phyloP scores from a whole-genome alignment of 371 early-diverging fungal species.

The Mycotypha africana region DNA sequence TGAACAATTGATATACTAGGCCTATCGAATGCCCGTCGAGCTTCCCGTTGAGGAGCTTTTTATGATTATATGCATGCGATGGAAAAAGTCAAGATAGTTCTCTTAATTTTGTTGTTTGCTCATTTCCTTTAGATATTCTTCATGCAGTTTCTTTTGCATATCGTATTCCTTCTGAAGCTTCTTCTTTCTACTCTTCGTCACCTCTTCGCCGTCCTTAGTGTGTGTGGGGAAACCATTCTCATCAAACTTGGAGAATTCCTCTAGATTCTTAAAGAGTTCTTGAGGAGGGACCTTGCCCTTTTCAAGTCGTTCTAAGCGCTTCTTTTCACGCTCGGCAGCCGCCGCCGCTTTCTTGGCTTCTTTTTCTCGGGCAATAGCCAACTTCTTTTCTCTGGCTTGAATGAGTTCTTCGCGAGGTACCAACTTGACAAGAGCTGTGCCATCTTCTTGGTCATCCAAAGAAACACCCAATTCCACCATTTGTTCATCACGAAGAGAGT shows the following conservation, averaged over 20 bases:
- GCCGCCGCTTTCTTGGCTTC: constrained; percentile 61
- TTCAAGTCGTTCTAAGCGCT: constrained; percentile 65
- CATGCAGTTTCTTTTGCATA: constrained; percentile 80
- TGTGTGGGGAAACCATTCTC: constrained; percentile 86
- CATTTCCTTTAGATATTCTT: constrained; percentile 59
- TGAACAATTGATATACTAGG: no score
- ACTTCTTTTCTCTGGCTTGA: constrained; percentile 59
- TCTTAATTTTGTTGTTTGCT: no score
- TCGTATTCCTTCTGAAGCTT: constrained; percentile 86
- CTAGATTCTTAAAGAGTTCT: constrained; percentile 68
- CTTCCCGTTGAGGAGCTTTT: no score
- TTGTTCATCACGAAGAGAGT: constrained; percentile 84
- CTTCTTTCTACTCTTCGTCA: constrained; percentile 81
- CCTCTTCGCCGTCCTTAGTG: constrained; percentile 74
- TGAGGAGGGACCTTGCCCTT: constrained; percentile 73
- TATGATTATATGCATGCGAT: no score
- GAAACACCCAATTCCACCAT: constrained; percentile 82
- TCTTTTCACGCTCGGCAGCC: constrained; percentile 57
- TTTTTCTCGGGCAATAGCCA: constrained; percentile 61
- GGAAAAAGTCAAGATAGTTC: no score
- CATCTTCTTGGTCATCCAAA: constrained; percentile 93
- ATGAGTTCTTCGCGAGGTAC: constrained; percentile 70
- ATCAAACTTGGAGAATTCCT: constrained; percentile 77
- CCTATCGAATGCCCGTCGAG: no score
- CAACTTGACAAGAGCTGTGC: constrained; percentile 87